Base-by-base conservation (phyloP, 2,329 filamentous ascomycete genomes). In the Truncatella angustata region DNA sequence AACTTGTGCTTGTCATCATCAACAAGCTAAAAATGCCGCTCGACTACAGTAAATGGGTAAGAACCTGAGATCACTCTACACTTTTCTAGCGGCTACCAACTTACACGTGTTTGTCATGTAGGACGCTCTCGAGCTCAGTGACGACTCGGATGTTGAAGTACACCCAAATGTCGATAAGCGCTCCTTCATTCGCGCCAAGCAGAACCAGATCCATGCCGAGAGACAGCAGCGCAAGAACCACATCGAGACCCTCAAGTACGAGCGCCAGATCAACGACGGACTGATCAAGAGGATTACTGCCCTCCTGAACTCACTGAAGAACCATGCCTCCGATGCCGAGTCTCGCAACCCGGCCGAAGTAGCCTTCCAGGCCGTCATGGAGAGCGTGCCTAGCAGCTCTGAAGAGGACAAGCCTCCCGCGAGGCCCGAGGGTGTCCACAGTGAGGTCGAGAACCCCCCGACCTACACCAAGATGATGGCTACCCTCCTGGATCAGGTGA, bases 91-190 rank as follows among this genome's bases (percentile, higher is more conserved):
- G 49, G 10, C 21, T 26, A 52, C 49, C 43, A 45, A 47, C 53
- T 55, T 47, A 56, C 55, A 50, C 37, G 53, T 49, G 49, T 52
- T 16, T 21, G n/a, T 42, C 39, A n/a, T 49, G 24, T 55, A 90
- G 86, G 89, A 97, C 69, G 87, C 88, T 54, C 83, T 99, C 66
- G 94, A 99, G 84, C 86, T 99, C 67, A 96, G 91, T 66, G 94
- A 99, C 73, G 94, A 99, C 73, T 97, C 91, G 48, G 94, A 99
- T 66, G 87, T 99, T 63, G 94, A 99, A 75, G 94, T 97, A 48
- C 94, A 99, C 72, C 94, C 94, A 55, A 99, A 99, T 69, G 94
- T 99, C 69, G 94, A 99, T 76, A 99, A 99, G 73, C 85, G 88
- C 48, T 97, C 93, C 55, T 99, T 99, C 73, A 99, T 99, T 70